phyloP scores from a whole-genome alignment of 352 stramenopile species.

The Paralagenidium karlingii region DNA sequence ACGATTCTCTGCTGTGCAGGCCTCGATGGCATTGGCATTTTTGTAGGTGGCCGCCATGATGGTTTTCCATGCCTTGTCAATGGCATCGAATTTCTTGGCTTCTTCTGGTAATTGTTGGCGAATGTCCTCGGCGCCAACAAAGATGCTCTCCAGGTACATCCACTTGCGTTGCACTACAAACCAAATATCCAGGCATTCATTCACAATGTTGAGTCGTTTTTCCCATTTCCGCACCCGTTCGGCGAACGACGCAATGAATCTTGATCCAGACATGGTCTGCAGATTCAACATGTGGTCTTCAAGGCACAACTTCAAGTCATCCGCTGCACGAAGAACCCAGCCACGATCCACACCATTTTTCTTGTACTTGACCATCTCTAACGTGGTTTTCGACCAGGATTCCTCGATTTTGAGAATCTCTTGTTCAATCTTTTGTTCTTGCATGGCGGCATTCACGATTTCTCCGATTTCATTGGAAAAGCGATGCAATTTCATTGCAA shows the following conservation, averaged over 20 bases:
- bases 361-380: constrained; percentile 90
- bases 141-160: constrained; percentile 94
- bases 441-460: constrained; percentile 88
- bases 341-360: constrained; percentile 82
- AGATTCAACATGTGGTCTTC: constrained; percentile 86
- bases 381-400: constrained; percentile 75
- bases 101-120: constrained; percentile 88
- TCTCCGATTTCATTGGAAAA: constrained; percentile 86
- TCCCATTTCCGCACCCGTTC: constrained; percentile 88
- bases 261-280: constrained; percentile 84
- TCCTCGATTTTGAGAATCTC: constrained; percentile 89
- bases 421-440: constrained; percentile 92
- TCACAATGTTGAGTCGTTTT: constrained; percentile 81
- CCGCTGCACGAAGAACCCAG: constrained; percentile 69
- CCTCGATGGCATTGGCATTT: constrained; percentile 85
- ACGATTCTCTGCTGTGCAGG: constrained; percentile 78
- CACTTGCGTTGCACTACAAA: constrained; percentile 91
- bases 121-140: constrained; percentile 89
- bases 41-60: constrained; percentile 89
- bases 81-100: constrained; percentile 89
- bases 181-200: constrained; percentile 88
- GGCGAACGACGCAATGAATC: constrained; percentile 84
- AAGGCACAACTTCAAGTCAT: constrained; percentile 72
- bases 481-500: constrained; percentile 87
- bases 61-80: constrained; percentile 88